Evolutionary conservation across 2,329 filamentous ascomycete species (phyloP), one percentile per base, ranked within the genome.

Genomic region (Lasiodiplodia theobromae): DNA sequence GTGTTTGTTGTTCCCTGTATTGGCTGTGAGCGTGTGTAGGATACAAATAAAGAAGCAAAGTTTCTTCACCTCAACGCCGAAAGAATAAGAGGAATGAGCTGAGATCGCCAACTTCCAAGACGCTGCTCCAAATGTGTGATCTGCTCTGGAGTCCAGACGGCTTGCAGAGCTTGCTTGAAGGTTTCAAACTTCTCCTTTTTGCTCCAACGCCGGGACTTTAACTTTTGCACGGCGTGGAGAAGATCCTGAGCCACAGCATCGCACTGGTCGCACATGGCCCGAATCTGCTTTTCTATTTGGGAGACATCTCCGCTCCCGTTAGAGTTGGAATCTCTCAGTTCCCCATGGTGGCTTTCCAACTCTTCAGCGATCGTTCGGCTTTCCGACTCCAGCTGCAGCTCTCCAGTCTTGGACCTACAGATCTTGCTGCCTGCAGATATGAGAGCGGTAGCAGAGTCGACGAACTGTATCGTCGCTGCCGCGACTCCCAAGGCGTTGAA

Each of bases 61-160:
- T 8, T 31, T 63, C 14, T 31, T 63, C 14, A 68, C 66, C 66
- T 60, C 23, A 68, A n/a, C 28, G 66, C 57, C 16, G 56, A 16
- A 23, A 56, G 10, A 54, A 31, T 56, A 14, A 47, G 40, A 25
- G 47, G 5, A 2, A 64, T 21, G n/a, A 68, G 56, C 37, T 31
- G 47, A 16, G 44, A 34, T 10, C 57, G 47, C 38, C 49, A 64
- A 3, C 14, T 23, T 16, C 47, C 31, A 44, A 68, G 34, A 21
- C 37, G 14, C 31, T 52, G 18, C 51, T 54, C 12, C 16, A 64
- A 23, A 47, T n/a, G n/a, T 23, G 31, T 28, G 16, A 64, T 54
- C 40, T 52, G 18, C 2, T 68, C 60, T 21, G 28, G 31, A 10
- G 2, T 63, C 66, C 66, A 68, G 4, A 68, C 34, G n/a, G 25